These are phyloP conservation scores for Macrotyloma uniflorum DNA, from an alignment of 306 rosid species.

Conservation along the genomic window DNA sequence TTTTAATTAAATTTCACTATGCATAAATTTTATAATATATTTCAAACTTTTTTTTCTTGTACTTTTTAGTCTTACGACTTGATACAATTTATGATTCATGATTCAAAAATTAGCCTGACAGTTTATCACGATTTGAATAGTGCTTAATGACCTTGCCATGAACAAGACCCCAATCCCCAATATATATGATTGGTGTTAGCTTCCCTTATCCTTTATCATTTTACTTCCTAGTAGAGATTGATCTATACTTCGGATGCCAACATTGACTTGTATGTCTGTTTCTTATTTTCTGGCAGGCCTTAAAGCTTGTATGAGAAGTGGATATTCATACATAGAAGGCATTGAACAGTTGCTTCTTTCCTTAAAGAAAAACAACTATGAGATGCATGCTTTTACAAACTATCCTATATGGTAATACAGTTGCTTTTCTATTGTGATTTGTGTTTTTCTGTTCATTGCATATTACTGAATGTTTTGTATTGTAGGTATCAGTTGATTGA, in stretches of 20 bases:
- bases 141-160: background rate
- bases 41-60: background rate
- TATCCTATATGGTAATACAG: conserved; percentile 80
- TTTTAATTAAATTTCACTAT: background rate
- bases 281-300: conserved; percentile 65
- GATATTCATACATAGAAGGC: conserved; percentile 79
- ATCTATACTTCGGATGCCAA: conserved; percentile 8
- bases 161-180: background rate
- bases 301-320: conserved; percentile 72
- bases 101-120: background rate
- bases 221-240: conserved; percentile 4
- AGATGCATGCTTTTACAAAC: conserved; percentile 97
- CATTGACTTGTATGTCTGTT: conserved; percentile 23
- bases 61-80: background rate
- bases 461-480: conserved; percentile 32
- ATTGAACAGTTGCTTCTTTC: conserved; percentile 73
- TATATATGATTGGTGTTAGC: conserved; percentile 1
- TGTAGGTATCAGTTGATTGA: conserved; percentile 86
- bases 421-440: conserved; percentile 29
- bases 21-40: background rate
- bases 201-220: background rate
- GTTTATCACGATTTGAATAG: background rate
- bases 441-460: conserved; percentile 18
- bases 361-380: conserved; percentile 70
- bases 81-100: background rate